Base-by-base conservation (phyloP, 192 early-diverging fungal genomes). In the Coemansia sp. region DNA sequence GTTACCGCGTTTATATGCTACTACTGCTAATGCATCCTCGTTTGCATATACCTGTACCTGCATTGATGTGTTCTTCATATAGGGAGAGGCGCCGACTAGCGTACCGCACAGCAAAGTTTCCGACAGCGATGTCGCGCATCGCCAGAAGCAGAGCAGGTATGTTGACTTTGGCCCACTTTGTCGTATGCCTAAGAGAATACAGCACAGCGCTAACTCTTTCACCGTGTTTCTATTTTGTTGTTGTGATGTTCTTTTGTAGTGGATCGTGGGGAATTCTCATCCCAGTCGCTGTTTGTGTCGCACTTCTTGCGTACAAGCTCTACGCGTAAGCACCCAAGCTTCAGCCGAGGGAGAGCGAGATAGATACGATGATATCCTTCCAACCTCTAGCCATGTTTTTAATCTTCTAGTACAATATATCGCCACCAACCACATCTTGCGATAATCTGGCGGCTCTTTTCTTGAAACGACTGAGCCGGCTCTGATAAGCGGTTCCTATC, bases 221-320 rank as follows among this genome's bases (percentile, higher is more conserved):
- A 40, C 13, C 15, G 17, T 29, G 20, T 38, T 46, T 67, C 44
- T 42, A 38, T 27, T 62, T 0, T 66, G 22, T 13, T 42, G 22
- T n/a, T 58, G 55, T 31, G 5, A 17, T 32, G 31, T 32, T 2
- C 24, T 58, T 31, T 6, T 76, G 64, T 82, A 82, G 80, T 66
- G 82, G 77, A 61, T 69, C 83, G 62, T 75, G 86, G 59, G 84
- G 83, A 24, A 62, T 83, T 31, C 69, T 87, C 46, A 69, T 87
- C 20, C 88, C 88, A 55, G 55, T 89, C 29, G 82, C 81, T 32
- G 71, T 84, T 44, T 71, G 81, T 39, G 79, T 75, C 22, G 85
- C 76, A 17, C 79, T 85, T 65, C 61, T 86, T 20, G 83, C 82
- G 11, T 88, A 87, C 77, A 87, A 88, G 80, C 27, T 72, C 60